phyloP scores from a whole-genome alignment of 805 yeast genomes.

The Schizosaccharomyces lindneri region DNA sequence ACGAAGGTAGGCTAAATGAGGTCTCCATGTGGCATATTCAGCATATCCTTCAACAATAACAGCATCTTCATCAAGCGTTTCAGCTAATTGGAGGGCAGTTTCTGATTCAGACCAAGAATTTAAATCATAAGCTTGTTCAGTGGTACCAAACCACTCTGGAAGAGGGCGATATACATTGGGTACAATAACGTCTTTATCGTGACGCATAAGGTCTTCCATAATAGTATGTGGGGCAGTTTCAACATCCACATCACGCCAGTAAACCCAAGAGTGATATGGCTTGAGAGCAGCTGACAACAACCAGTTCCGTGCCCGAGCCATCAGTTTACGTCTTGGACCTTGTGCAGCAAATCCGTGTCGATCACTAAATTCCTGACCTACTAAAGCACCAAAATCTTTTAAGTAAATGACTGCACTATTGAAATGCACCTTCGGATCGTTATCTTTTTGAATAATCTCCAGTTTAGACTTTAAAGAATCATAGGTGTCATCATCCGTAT shows the following conservation, averaged over 20 bases:
- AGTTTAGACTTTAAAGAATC: constrained; percentile 30
- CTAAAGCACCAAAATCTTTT: constrained; percentile 78
- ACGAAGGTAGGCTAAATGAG: constrained; percentile 80
- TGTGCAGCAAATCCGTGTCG: constrained; percentile 92
- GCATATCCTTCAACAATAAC: constrained; percentile 95
- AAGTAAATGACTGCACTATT: constrained; percentile 59
- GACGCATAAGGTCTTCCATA: constrained; percentile 78
- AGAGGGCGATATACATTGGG: constrained; percentile 97
- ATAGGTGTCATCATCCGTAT: constrained; percentile 67
- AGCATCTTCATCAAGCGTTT: constrained; percentile 61
- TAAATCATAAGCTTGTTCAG: constrained; percentile 77
- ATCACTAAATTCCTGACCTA: constrained; percentile 81
- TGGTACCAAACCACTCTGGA: constrained; percentile 59
- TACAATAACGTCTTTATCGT: constrained; percentile 72
- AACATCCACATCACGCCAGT: constrained; percentile 97
- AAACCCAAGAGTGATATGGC: constrained; percentile 87
- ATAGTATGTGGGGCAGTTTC: constrained; percentile 68
- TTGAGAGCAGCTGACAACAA: constrained; percentile 58
- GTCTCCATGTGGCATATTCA: constrained; percentile 95
- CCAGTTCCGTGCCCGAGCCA: constrained; percentile 96
- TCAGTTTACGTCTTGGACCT: constrained; percentile 78
- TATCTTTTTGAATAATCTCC: constrained; percentile 31
- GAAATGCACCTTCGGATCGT: constrained; percentile 33
- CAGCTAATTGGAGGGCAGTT: constrained; percentile 27
- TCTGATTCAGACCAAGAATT: constrained; percentile 89